Conservation (phyloP, 2,329 filamentous ascomycete genomes). For the Epichloe coenophiala region DNA sequence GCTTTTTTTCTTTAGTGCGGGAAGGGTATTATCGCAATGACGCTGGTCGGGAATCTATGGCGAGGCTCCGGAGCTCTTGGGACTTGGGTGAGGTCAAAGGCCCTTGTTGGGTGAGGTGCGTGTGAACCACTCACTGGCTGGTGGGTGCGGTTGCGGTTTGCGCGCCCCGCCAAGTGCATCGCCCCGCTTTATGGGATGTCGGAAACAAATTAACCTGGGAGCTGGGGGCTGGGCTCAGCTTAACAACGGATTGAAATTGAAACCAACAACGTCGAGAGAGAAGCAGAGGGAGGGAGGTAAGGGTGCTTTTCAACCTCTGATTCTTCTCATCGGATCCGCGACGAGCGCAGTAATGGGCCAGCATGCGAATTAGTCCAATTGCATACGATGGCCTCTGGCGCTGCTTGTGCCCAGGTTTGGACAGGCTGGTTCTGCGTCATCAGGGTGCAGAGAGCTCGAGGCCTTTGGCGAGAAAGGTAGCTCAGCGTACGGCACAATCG, state of each 20-base stretch:
- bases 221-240: too few relatives aligned
- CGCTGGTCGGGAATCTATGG: not conserved
- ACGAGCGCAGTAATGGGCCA: not conserved
- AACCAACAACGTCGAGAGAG: too few relatives aligned
- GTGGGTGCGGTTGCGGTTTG: not conserved
- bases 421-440: conserved; percentile 23
- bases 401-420: conserved; percentile 46
- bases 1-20: too few relatives aligned
- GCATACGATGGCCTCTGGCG: conserved; percentile 48
- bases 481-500: conserved; percentile 1
- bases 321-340: too few relatives aligned
- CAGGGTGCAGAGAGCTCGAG: conserved; percentile 16
- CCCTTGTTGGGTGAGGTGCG: not conserved
- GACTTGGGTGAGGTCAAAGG: not conserved
- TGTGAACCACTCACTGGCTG: too few relatives aligned
- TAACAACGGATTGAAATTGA: too few relatives aligned
- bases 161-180: conserved; percentile 16
- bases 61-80: not conserved
- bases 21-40: too few relatives aligned
- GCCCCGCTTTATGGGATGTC: conserved; percentile 11
- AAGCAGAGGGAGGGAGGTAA: too few relatives aligned
- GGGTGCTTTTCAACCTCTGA: too few relatives aligned
- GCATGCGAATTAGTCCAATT: conserved; percentile 20
- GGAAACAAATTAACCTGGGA: not conserved
- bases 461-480: not conserved